Evolutionary conservation across 768 basidiomycete species (phyloP).

Genomic region (Lactarius indigo): DNA sequence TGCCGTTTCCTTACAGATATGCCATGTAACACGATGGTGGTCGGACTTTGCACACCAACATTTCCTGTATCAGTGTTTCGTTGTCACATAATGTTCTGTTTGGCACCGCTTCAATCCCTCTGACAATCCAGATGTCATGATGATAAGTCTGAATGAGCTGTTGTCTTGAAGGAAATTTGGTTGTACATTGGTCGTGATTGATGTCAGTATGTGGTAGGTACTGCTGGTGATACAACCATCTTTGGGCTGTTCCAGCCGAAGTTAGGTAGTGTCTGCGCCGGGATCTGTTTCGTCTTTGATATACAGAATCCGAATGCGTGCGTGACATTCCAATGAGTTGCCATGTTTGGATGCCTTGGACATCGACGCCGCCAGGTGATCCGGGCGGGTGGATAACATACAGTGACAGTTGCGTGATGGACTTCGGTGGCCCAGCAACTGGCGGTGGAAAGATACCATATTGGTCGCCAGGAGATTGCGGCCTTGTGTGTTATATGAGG

Average conservation of each 20-base stretch:
- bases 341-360: no score
- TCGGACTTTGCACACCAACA: conserved; percentile 9
- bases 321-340: neutral
- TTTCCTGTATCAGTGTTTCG: conserved; percentile 24
- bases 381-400: neutral
- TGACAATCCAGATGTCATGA: conserved; percentile 22
- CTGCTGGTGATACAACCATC: neutral
- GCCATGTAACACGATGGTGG: conserved; percentile 24
- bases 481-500: no score
- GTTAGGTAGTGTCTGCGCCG: neutral
- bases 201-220: neutral
- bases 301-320: neutral
- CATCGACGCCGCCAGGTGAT: neutral
- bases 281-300: neutral
- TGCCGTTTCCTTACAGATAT: conserved; percentile 21
- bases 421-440: neutral
- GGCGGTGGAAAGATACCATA: no score
- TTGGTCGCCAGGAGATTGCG: no score
- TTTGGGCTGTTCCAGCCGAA: no score
- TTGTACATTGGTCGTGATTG: neutral
- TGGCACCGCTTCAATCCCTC: conserved; percentile 15
- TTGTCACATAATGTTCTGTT: conserved; percentile 21
- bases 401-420: neutral
- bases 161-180: neutral
- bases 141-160: conserved; percentile 6